A percentile compares a stretch with the other conserved stretches of the same genome.
Conservation (phyloP, 331 rosid species). For the Prunus yedoensis region DNA sequence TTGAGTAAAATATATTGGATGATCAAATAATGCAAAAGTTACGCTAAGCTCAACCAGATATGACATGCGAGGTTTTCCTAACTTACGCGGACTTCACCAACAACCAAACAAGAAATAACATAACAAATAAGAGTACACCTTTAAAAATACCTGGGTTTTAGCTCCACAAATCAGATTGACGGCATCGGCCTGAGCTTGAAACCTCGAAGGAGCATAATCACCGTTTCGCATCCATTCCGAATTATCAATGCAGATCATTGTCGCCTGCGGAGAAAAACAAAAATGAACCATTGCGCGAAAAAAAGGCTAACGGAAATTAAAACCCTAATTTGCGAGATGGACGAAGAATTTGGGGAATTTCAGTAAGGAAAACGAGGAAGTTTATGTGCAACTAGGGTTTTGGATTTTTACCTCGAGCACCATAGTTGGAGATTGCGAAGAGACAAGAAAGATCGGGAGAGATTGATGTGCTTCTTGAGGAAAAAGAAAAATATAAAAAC, state of each 20-base stretch:
- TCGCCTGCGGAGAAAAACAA: constrained; percentile 51
- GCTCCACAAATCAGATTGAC: constrained; percentile 95
- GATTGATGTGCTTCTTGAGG: constrained; percentile 3
- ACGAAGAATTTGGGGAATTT: background rate
- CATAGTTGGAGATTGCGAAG: constrained; percentile 51
- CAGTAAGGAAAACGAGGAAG: background rate
- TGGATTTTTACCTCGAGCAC: constrained; percentile 75
- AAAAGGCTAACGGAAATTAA: background rate
- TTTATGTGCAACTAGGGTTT: background rate
- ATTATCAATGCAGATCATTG: constrained; percentile 93
- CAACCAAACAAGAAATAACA: constrained; percentile 6
- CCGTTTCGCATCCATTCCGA: constrained; percentile 99
- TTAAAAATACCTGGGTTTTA: constrained; percentile 71
- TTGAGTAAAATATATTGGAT: background rate
- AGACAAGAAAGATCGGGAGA: constrained; percentile 26
- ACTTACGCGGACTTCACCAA: background rate
- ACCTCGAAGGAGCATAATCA: constrained; percentile 78
- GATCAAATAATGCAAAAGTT: background rate
- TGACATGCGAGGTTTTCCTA: background rate
- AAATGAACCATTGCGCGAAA: background rate
- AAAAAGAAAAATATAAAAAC: background rate
- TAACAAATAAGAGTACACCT: background rate
- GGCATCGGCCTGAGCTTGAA: constrained; percentile 93
- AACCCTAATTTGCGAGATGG: constrained; percentile 51
- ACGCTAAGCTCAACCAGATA: background rate